Evolutionary conservation across 2,329 filamentous ascomycete species (phyloP).

Genomic region (Macroventuria anomochaeta): DNA sequence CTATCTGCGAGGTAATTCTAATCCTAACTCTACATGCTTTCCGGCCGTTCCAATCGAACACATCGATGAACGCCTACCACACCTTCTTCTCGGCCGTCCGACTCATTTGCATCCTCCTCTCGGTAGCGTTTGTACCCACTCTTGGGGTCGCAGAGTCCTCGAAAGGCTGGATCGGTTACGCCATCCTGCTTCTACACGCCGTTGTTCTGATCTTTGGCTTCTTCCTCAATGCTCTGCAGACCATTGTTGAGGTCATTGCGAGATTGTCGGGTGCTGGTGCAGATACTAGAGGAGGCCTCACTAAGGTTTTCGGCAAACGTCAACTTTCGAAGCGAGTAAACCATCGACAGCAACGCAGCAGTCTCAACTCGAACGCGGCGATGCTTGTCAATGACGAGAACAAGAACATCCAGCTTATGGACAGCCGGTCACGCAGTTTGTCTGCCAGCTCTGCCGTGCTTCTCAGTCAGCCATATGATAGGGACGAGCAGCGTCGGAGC

Average conservation of each 20-base stretch:
- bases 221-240: constrained; percentile 89
- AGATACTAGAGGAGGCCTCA: constrained; percentile 78
- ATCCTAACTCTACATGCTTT: constrained; percentile 88
- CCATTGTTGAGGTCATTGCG: constrained; percentile 85
- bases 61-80: constrained; percentile 97
- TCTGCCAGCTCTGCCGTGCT: constrained; percentile 69
- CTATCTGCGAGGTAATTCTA: constrained; percentile 91
- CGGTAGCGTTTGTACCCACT: constrained; percentile 77
- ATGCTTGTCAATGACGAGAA: constrained; percentile 77
- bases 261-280: constrained; percentile 82
- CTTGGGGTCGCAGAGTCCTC: constrained; percentile 78
- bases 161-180: constrained; percentile 95
- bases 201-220: constrained; percentile 89
- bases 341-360: constrained; percentile 72
- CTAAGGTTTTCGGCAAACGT: constrained; percentile 86
- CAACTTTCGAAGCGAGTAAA: constrained; percentile 79
- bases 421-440: constrained; percentile 63
- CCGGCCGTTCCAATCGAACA: constrained; percentile 85
- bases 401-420: constrained; percentile 64
- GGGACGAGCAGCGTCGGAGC: constrained; percentile 55
- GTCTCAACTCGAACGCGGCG: constrained; percentile 79
- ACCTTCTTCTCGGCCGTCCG: constrained; percentile 81
- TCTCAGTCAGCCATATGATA: constrained; percentile 57
- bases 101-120: constrained; percentile 66
- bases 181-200: constrained; percentile 84